A percentile compares a stretch with the other conserved stretches of the same genome.
Conservation (phyloP, 495 filamentous ascomycete genomes). For the Penicillium crystallinum region DNA sequence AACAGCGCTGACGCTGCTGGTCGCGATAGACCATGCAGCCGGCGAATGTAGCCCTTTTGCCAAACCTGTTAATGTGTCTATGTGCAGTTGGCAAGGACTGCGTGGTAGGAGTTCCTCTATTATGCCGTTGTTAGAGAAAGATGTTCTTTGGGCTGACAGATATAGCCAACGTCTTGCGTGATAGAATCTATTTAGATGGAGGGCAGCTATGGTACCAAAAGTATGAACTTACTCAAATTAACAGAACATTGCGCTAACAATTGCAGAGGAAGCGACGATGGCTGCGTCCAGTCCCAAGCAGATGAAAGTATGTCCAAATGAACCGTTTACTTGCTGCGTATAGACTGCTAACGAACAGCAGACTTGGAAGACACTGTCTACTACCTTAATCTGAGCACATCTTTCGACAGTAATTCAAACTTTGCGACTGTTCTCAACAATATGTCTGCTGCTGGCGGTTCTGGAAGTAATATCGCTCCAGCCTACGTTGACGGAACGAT, state of each 20-base stretch:
- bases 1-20: slow-evolving; percentile 7
- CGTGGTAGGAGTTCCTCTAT: slow-evolving; percentile 34
- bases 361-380: slow-evolving; percentile 44
- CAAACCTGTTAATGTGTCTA: slow-evolving; percentile 44
- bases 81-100: slow-evolving; percentile 53
- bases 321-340: not conserved
- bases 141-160: not conserved
- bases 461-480: slow-evolving; percentile 51
- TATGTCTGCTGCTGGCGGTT: slow-evolving; percentile 39
- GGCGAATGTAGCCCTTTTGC: slow-evolving; percentile 14
- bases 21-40: slow-evolving; percentile 8
- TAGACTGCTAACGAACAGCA: slow-evolving; percentile 35
- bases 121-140: not conserved
- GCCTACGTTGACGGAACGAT: slow-evolving; percentile 59
- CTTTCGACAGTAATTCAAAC: slow-evolving; percentile 37
- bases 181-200: slow-evolving; percentile 67
- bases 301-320: not conserved
- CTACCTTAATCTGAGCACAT: slow-evolving; percentile 44
- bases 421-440: slow-evolving; percentile 13
- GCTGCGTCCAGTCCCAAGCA: slow-evolving; percentile 3
- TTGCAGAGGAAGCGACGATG: slow-evolving; percentile 21
- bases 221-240: slow-evolving; percentile 11
- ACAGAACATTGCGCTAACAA: not conserved
- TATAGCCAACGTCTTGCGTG: slow-evolving; percentile 55
- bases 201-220: slow-evolving; percentile 48